Base-by-base conservation (phyloP, 192 early-diverging fungal species). In the Coemansia furcata region DNA sequence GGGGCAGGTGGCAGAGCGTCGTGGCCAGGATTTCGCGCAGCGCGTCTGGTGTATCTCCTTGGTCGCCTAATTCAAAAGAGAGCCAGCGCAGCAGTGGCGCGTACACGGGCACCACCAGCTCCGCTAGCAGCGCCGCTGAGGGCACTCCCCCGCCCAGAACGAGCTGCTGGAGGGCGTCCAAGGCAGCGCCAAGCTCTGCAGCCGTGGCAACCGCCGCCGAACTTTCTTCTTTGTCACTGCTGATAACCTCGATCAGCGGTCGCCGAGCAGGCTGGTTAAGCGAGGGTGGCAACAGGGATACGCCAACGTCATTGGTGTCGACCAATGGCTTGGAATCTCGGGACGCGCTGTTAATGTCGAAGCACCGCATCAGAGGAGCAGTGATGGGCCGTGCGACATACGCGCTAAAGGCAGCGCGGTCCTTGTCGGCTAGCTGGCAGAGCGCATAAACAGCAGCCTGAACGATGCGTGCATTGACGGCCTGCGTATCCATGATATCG, bases 91-190 rank as follows among this genome's bases (percentile, higher is more conserved):
- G 86, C 0, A 91, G 73, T 15, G 86, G 80, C 23, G 78, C 72
- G 44, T 88, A 76, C 1, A 80, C 69, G 7, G 85, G 78, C 0
- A 69, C 70, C 23, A 91, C 69, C 35, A 92, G 85, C 4, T 74
- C 71, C 32, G 85, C 79, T 33, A 90, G 81, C 40, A 91, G 61
- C 36, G 62, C 55, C 19, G 85, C 82, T 0, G 88, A 86, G 4
- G 90, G 87, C 54, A 88, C 86, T 26, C 87, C 87, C 38, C 86
- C 85, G 23, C 81, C 84, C 3, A 88, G 81, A 29, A 91, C 69
- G 8, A 93, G 68, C 50, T 67, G 69, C 61, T 86, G 83, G 39
- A 92, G 43, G 9, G 80, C 74, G 12, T 73, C 60, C 19, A 92
- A 62, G 0, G 86, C 61, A 14, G 63, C 69, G 10, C 61, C 44